Conservation (phyloP, 257 asterid genomes). For the Solanum infundibuliforme region DNA sequence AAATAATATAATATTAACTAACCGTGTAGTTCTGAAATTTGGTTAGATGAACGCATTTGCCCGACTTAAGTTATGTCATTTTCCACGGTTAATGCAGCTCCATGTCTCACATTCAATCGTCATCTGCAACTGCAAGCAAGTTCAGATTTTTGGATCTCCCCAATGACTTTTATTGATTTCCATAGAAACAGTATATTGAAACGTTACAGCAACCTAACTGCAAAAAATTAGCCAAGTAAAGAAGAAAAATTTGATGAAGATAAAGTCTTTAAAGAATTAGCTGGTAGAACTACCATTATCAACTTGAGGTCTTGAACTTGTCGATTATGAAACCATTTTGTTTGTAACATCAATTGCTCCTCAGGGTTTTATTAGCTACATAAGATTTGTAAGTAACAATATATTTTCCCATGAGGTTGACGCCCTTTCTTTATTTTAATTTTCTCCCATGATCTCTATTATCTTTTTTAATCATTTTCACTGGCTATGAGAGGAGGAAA, state of each 20-base stretch:
- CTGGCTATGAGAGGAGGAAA: not conserved
- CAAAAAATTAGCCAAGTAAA: not conserved
- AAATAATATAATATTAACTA: not conserved
- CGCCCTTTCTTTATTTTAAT: not conserved
- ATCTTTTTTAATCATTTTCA: not conserved
- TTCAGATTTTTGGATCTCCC: not conserved
- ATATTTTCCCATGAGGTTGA: not conserved
- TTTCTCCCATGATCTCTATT: not conserved
- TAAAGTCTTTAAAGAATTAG: not conserved
- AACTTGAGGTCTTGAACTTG: not conserved
- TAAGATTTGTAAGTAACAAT: not conserved
- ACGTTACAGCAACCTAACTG: not conserved
- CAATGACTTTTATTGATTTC: not conserved
- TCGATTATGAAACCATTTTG: not conserved
- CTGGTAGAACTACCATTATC: no score
- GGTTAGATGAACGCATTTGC: not conserved
- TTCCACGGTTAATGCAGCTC: not conserved
- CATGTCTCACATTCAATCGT: not conserved
- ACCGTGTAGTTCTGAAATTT: not conserved
- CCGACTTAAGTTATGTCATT: not conserved
- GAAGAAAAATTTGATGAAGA: not conserved
- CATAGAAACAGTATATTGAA: not conserved
- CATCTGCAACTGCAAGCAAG: not conserved
- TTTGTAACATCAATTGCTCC: not conserved
- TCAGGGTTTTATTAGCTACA: not conserved